Evolutionary conservation across 2,329 filamentous ascomycete species (phyloP).

Genomic region (Claviceps purpurea): DNA sequence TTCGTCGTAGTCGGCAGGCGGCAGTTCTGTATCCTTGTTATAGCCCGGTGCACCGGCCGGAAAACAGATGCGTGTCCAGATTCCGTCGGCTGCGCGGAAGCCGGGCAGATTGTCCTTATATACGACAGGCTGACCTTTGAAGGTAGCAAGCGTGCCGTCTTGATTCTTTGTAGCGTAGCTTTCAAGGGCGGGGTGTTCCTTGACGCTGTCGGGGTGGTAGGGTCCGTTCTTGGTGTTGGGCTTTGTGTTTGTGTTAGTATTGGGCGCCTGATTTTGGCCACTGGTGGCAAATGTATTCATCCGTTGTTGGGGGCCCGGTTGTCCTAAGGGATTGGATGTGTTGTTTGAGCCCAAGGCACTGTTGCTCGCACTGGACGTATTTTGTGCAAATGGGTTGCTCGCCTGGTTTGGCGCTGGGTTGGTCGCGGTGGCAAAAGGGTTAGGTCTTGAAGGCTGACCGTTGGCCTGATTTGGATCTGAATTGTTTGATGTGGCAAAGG

Average conservation of each 20-base stretch:
- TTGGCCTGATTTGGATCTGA: background rate
- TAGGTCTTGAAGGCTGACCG: conserved; percentile 7
- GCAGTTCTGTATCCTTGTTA: conserved; percentile 49
- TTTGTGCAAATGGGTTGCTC: conserved; percentile 13
- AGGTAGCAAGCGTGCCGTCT: conserved; percentile 36
- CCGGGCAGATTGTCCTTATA: conserved; percentile 41
- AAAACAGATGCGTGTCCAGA: conserved; percentile 56
- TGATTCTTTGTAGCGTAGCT: conserved; percentile 30
- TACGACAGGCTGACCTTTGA: conserved; percentile 49
- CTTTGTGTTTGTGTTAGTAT: no score
- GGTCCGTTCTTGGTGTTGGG: conserved; percentile 16
- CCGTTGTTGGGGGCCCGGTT: conserved; percentile 8
- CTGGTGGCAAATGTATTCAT: conserved; percentile 16
- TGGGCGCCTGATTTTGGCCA: conserved; percentile 3
- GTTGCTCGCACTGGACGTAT: background rate
- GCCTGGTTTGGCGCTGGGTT: conserved; percentile 6
- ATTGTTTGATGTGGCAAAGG: no score
- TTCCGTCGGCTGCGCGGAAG: conserved; percentile 37
- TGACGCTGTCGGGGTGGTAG: conserved; percentile 30
- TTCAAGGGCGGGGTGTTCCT: conserved; percentile 29
- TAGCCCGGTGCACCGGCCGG: conserved; percentile 54
- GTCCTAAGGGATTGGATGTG: conserved; percentile 12
- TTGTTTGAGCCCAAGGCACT: conserved; percentile 12
- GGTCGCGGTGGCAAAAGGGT: conserved; percentile 15
- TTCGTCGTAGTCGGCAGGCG: conserved; percentile 42